phyloP scores from a whole-genome alignment of 192 early-diverging fungal species.

The Phycomyces blakesleeanus region DNA sequence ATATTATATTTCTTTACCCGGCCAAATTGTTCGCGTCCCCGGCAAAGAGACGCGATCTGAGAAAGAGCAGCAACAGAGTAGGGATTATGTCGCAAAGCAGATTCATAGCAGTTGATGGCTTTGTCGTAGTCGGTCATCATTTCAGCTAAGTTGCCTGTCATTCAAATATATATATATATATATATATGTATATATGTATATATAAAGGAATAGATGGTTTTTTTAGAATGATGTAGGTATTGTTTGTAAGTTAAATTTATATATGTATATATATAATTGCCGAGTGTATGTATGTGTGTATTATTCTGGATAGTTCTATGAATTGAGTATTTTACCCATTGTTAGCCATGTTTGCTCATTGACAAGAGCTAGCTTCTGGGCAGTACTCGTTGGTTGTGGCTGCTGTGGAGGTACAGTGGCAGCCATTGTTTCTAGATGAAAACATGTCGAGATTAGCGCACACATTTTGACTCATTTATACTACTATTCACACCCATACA shows the following conservation, averaged over 20 bases:
- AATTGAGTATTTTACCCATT: constrained; percentile 41
- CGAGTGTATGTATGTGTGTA: background rate
- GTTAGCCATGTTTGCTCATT: constrained; percentile 61
- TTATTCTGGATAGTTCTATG: too few relatives aligned
- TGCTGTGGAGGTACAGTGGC: constrained; percentile 12
- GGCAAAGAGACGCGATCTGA: constrained; percentile 78
- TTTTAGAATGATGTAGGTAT: too few relatives aligned
- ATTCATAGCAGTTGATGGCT: constrained; percentile 83
- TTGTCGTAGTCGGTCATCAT: constrained; percentile 69
- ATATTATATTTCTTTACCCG: constrained; percentile 41
- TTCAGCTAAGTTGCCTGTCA: constrained; percentile 29
- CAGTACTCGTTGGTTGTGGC: constrained; percentile 16
- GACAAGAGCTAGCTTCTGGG: constrained; percentile 44
- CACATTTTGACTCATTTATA: background rate
- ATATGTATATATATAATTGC: background rate
- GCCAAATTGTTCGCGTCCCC: constrained; percentile 77
- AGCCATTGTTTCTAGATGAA: background rate
- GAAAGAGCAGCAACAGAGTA: constrained; percentile 79
- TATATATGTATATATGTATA: too few relatives aligned
- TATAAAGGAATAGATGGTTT: too few relatives aligned
- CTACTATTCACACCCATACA: background rate
- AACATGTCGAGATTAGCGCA: background rate
- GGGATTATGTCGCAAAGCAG: constrained; percentile 90
- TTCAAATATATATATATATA: background rate
- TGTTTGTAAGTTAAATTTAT: too few relatives aligned